phyloP scores from a whole-genome alignment of 352 stramenopile species.

The Pythium sukuiense region DNA sequence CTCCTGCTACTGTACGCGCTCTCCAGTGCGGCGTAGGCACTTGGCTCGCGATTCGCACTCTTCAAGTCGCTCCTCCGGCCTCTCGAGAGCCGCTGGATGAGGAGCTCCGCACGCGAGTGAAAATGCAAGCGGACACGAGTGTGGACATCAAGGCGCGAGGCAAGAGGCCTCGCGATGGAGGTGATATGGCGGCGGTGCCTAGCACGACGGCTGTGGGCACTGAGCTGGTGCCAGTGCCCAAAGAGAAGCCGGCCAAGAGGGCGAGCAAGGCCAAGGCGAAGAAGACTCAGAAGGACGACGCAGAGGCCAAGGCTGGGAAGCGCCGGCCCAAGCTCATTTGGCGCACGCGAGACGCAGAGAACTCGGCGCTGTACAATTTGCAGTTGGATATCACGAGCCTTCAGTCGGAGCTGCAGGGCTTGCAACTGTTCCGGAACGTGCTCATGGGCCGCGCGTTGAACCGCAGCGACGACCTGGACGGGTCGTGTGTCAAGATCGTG shows the following conservation, averaged over 20 bases:
- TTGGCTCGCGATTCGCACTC: not conserved
- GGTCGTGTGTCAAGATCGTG: constrained; percentile 47
- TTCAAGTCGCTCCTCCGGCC: not conserved
- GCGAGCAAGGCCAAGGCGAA: not conserved
- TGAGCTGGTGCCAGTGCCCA: not conserved
- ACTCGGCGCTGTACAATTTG: constrained; percentile 59
- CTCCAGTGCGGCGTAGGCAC: too few relatives aligned
- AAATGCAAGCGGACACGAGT: not conserved
- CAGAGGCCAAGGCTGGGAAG: not conserved
- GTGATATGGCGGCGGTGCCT: not conserved
- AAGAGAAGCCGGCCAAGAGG: not conserved
- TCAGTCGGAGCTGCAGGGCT: constrained; percentile 42
- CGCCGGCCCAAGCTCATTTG: constrained; percentile 47
- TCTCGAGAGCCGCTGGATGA: not conserved
- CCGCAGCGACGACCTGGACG: constrained; percentile 40
- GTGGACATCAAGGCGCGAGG: not conserved
- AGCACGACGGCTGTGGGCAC: not conserved
- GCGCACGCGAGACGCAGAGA: constrained; percentile 51
- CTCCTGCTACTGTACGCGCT: too few relatives aligned
- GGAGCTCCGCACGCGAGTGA: not conserved
- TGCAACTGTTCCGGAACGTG: constrained; percentile 35
- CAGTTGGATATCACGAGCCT: constrained; percentile 51
- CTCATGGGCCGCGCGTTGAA: constrained; percentile 38
- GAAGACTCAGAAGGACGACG: not conserved
- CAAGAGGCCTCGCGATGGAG: not conserved